Conservation (phyloP, 257 asterid species). For the Rauvolfia tetraphylla region DNA sequence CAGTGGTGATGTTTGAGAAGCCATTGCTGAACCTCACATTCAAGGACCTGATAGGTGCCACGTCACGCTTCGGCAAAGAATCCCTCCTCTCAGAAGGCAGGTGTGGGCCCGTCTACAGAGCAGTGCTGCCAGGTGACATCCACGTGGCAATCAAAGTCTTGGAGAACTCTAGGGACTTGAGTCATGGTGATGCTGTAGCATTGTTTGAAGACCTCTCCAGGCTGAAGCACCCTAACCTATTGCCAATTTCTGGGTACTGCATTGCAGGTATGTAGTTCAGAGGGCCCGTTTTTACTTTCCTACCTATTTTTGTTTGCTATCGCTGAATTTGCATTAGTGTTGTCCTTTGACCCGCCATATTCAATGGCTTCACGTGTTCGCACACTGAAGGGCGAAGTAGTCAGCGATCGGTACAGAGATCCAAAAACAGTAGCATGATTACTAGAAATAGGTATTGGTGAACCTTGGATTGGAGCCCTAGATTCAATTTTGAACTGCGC, state of each 20-base stretch:
- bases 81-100: constrained; percentile 82
- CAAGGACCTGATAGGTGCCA: constrained; percentile 87
- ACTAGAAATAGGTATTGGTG: constrained; percentile 39
- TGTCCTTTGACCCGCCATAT: constrained; percentile 27
- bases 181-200: constrained; percentile 59
- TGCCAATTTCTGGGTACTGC: constrained; percentile 84
- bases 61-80: constrained; percentile 89
- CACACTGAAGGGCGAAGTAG: constrained; percentile 1
- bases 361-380: constrained; percentile 68
- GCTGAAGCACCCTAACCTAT: constrained; percentile 72
- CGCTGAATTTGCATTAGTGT: not conserved
- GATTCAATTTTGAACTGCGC: constrained; percentile 37
- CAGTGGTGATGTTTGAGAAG: constrained; percentile 91
- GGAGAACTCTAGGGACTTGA: constrained; percentile 57
- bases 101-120: constrained; percentile 86
- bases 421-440: constrained; percentile 34
- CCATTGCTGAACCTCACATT: constrained; percentile 88
- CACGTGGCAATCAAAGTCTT: constrained; percentile 94
- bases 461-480: constrained; percentile 28
- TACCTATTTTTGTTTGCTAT: not conserved
- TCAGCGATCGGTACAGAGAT: constrained; percentile 13
- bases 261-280: constrained; percentile 66
- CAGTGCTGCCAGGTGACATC: constrained; percentile 88
- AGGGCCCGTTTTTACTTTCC: not conserved
- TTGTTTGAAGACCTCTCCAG: constrained; percentile 67